Conservation (phyloP, 495 filamentous ascomycete species). For the Pseudevernia furfuracea region DNA sequence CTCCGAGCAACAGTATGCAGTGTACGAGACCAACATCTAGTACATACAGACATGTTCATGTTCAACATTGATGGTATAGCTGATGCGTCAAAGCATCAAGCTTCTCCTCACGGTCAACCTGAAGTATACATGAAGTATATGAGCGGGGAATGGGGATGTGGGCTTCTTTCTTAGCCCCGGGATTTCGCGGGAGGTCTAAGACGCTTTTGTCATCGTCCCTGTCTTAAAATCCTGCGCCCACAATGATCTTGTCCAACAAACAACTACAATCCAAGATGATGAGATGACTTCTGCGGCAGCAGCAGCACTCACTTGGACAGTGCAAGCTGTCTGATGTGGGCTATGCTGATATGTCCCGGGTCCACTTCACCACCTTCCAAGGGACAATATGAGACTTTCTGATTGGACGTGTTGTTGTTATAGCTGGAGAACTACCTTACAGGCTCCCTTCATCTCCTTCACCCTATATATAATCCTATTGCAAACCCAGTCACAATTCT, state of each 20-base stretch:
- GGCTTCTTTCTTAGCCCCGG: background rate
- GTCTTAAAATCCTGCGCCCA: slow-evolving; percentile 1
- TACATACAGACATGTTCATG: slow-evolving; percentile 18
- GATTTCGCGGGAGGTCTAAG: slow-evolving; percentile 2
- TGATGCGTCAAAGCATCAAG: background rate
- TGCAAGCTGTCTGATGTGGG: slow-evolving; percentile 33
- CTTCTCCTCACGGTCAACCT: background rate
- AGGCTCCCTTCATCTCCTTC: background rate
- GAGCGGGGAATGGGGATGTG: background rate
- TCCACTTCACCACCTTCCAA: slow-evolving; percentile 38
- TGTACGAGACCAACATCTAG: slow-evolving; percentile 12
- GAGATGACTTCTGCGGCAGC: slow-evolving; percentile 37
- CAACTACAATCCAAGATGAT: slow-evolving; percentile 46
- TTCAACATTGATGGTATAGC: background rate
- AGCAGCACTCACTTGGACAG: slow-evolving; percentile 33
- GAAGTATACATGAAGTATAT: background rate
- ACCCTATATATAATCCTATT: background rate
- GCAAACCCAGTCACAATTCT: background rate
- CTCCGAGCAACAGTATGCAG: slow-evolving; percentile 7
- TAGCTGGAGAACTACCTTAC: background rate
- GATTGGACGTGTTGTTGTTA: slow-evolving; percentile 34
- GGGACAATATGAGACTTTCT: slow-evolving; percentile 40
- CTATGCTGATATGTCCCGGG: slow-evolving; percentile 43
- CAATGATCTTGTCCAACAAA: slow-evolving; percentile 15
- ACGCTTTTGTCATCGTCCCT: background rate